Evolutionary conservation across 1,284 basidiomycete species (phyloP).

Genomic region (Vanrija humicola): DNA sequence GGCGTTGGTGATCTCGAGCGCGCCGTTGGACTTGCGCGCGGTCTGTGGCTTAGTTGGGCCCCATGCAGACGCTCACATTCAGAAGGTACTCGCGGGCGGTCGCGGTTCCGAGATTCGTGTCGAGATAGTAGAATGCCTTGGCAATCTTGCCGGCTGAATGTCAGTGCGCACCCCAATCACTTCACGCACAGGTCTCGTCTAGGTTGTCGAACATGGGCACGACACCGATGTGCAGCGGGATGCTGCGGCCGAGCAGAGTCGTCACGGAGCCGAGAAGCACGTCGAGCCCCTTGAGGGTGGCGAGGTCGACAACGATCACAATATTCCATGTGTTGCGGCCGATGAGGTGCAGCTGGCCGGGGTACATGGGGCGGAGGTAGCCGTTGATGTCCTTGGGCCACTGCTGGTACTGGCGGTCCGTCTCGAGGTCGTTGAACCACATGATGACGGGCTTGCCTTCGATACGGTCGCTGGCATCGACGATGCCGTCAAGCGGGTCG

Average conservation of each 20-base stretch:
- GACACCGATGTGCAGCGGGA: constrained; percentile 77
- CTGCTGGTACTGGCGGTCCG: constrained; percentile 54
- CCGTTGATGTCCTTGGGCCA: constrained; percentile 31
- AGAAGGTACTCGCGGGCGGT: constrained; percentile 60
- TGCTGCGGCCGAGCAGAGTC: constrained; percentile 49
- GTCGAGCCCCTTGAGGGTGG: constrained; percentile 58
- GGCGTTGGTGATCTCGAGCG: not conserved
- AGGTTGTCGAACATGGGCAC: constrained; percentile 59
- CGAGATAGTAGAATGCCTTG: constrained; percentile 63
- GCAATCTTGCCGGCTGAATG: constrained; percentile 64
- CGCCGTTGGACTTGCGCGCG: not conserved
- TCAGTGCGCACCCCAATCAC: not conserved
- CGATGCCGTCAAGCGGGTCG: constrained; percentile 66
- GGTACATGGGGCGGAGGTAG: constrained; percentile 45
- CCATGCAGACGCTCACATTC: not conserved
- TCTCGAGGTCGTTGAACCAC: constrained; percentile 89
- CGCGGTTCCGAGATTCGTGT: constrained; percentile 61
- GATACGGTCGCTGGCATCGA: constrained; percentile 79
- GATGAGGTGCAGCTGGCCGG: constrained; percentile 70
- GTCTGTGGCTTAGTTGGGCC: too few relatives aligned
- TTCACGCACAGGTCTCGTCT: constrained; percentile 44
- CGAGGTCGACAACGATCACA: constrained; percentile 72
- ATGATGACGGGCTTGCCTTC: constrained; percentile 71
- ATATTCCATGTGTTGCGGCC: constrained; percentile 75
- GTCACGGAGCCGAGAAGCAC: constrained; percentile 61